These are phyloP conservation scores for Globisporangium orthogonon DNA, from an alignment of 352 stramenopile genomes.

Conservation along the genomic window DNA sequence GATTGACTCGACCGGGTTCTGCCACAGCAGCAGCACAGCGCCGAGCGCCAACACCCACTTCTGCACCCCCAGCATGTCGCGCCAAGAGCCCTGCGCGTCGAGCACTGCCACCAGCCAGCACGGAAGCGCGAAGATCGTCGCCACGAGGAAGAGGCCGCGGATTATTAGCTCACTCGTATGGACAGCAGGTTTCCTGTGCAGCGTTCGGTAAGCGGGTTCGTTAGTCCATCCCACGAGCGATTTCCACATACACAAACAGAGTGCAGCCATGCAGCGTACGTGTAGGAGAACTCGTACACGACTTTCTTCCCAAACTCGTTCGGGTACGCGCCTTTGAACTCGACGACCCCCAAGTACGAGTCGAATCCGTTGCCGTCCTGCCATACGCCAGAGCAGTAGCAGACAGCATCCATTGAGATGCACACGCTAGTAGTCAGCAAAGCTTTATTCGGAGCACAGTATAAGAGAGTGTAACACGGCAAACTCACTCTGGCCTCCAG, in stretches of 20 bases:
- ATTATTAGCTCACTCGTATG: slow-evolving; percentile 67
- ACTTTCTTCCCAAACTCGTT: slow-evolving; percentile 64
- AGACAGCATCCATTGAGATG: not conserved
- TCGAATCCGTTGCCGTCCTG: slow-evolving; percentile 60
- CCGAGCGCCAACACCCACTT: slow-evolving; percentile 67
- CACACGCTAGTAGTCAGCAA: too few relatives aligned
- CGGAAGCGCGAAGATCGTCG: slow-evolving; percentile 54
- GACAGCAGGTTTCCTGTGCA: slow-evolving; percentile 54
- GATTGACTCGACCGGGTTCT: slow-evolving; percentile 72
- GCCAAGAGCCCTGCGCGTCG: slow-evolving; percentile 49
- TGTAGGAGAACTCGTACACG: slow-evolving; percentile 75
- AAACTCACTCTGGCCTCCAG: slow-evolving; percentile 37
- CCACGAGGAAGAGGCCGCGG: slow-evolving; percentile 46
- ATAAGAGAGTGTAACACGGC: too few relatives aligned
- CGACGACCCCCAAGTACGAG: slow-evolving; percentile 51
- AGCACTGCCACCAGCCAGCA: slow-evolving; percentile 66
- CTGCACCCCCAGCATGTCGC: slow-evolving; percentile 50
- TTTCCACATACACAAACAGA: not conserved
- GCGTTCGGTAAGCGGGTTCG: not conserved
- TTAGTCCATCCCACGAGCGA: not conserved
- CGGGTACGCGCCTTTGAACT: slow-evolving; percentile 69
- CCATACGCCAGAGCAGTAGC: not conserved
- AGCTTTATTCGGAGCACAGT: too few relatives aligned
- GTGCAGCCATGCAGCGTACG: slow-evolving; percentile 29
- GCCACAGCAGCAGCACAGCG: slow-evolving; percentile 71